Percentiles rank a stretch among this genome's conserved stretches.
Conservation (phyloP, 1,284 basidiomycete species). For the Hortiboletus rubellus region DNA sequence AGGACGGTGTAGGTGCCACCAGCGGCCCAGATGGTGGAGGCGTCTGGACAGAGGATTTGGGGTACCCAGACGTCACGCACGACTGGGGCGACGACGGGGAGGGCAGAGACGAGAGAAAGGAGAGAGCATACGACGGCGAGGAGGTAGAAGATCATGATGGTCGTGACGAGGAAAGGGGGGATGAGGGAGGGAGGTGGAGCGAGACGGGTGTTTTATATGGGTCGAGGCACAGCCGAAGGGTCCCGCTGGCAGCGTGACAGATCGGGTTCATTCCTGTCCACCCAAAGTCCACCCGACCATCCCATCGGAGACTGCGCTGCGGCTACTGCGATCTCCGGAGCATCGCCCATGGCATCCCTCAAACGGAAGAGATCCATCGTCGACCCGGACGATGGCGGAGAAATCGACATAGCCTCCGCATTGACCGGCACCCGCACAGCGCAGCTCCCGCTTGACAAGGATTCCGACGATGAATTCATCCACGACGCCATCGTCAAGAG, state of each 20-base stretch:
- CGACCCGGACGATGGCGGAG: constrained; percentile 43
- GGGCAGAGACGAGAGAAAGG: constrained; percentile 28
- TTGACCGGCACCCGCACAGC: constrained; percentile 28
- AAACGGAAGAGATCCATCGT: constrained; percentile 39
- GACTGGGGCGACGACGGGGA: constrained; percentile 22
- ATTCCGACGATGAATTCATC: constrained; percentile 57
- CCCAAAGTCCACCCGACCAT: constrained; percentile 3
- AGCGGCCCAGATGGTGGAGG: constrained; percentile 42
- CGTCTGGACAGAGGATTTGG: constrained; percentile 39
- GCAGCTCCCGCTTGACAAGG: constrained; percentile 16
- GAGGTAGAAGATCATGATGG: constrained; percentile 17
- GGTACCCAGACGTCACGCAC: constrained; percentile 51
- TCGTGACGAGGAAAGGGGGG: constrained; percentile 15
- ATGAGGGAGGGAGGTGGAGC: neutral
- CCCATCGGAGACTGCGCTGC: neutral
- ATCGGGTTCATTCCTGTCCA: constrained; percentile 1
- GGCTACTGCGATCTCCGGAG: constrained; percentile 15
- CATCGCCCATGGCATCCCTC: constrained; percentile 29
- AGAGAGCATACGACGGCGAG: constrained; percentile 21
- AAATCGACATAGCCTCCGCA: constrained; percentile 53
- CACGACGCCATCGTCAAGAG: constrained; percentile 63
- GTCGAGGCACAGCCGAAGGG: constrained; percentile 10
- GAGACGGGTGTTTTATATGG: constrained; percentile 17
- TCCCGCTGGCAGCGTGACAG: neutral
- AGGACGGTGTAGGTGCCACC: constrained; percentile 45